A percentile compares a stretch with the other conserved stretches of the same genome.
Conservation (phyloP, 768 basidiomycete genomes). For the Trametopsis cervina region DNA sequence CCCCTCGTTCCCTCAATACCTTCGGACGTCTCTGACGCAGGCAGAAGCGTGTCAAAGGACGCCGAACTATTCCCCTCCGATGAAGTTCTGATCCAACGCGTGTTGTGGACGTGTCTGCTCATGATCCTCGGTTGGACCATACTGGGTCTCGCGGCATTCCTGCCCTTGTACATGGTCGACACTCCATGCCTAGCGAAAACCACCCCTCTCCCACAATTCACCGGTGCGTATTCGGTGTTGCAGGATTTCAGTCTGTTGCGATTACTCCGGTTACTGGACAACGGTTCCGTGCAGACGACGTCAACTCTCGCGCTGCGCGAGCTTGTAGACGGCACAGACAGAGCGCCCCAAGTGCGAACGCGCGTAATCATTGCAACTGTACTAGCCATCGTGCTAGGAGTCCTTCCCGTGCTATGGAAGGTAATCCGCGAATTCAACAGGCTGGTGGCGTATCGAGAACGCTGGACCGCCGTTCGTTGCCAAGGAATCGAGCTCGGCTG, state of each 20-base stretch:
- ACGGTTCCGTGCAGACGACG: slow-evolving; percentile 24
- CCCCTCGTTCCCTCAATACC: slow-evolving; percentile 58
- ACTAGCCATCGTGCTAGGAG: slow-evolving; percentile 51
- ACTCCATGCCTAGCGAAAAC: slow-evolving; percentile 62
- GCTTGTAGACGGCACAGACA: slow-evolving; percentile 27
- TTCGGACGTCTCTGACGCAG: slow-evolving; percentile 47
- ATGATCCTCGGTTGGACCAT: slow-evolving; percentile 63
- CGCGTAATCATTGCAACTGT: slow-evolving; percentile 66
- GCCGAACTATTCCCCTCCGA: slow-evolving; percentile 65
- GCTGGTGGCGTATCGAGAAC: slow-evolving; percentile 44
- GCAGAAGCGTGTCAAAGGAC: slow-evolving; percentile 41
- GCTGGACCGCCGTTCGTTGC: slow-evolving; percentile 60
- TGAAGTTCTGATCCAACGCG: slow-evolving; percentile 66
- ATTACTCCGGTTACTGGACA: slow-evolving; percentile 57
- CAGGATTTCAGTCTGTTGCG: slow-evolving; percentile 75
- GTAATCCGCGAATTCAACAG: slow-evolving; percentile 58
- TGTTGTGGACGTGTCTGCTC: slow-evolving; percentile 57
- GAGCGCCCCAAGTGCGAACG: slow-evolving; percentile 40
- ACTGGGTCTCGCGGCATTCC: slow-evolving; percentile 59
- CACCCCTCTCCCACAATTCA: slow-evolving; percentile 34
- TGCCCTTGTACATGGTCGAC: slow-evolving; percentile 66
- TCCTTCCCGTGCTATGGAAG: slow-evolving; percentile 59
- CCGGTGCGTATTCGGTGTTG: slow-evolving; percentile 59
- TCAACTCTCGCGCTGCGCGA: slow-evolving; percentile 28
- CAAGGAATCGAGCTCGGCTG: slow-evolving; percentile 71